A percentile compares a stretch with the other conserved stretches of the same genome.
phyloP scores from a whole-genome alignment of 1,139 yeast genomes.

The Pneumocystis canis region DNA sequence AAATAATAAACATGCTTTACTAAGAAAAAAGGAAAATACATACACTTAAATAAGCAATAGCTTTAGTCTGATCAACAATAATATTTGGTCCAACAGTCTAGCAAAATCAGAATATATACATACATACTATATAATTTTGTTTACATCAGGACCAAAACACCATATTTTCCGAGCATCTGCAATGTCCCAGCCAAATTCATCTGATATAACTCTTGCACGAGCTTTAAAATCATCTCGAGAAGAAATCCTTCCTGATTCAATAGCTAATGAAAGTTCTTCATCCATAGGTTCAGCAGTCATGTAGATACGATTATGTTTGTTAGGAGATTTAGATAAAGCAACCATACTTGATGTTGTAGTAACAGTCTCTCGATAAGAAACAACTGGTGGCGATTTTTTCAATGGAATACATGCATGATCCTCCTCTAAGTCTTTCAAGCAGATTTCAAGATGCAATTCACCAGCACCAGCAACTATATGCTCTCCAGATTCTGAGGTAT shows the following conservation, averaged over 20 bases:
- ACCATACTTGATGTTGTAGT: constrained; percentile 82
- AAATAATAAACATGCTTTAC: constrained; percentile 23
- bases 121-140: constrained; percentile 15
- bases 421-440: constrained; percentile 88
- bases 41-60: constrained; percentile 71
- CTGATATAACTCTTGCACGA: constrained; percentile 98
- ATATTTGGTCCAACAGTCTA: constrained; percentile 73
- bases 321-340: constrained; percentile 98
- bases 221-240: constrained; percentile 98
- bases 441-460: constrained; percentile 98
- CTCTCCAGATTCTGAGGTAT: constrained; percentile 92
- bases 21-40: background rate
- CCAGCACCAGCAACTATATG: constrained; percentile 99
- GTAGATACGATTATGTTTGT: constrained; percentile 99
- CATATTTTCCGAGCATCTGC: constrained; percentile 99
- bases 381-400: constrained; percentile 95
- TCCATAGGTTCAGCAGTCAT: constrained; percentile 91
- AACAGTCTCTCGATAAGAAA: constrained; percentile 98
- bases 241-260: constrained; percentile 80
- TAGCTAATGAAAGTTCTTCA: constrained; percentile 85
- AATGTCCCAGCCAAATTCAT: constrained; percentile 98
- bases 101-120: background rate
- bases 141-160: constrained; percentile 99
- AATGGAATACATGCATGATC: constrained; percentile 99
- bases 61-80: constrained; percentile 99